Base-by-base conservation (phyloP, 2,329 filamentous ascomycete genomes). In the Ophiostoma triangulosporum region DNA sequence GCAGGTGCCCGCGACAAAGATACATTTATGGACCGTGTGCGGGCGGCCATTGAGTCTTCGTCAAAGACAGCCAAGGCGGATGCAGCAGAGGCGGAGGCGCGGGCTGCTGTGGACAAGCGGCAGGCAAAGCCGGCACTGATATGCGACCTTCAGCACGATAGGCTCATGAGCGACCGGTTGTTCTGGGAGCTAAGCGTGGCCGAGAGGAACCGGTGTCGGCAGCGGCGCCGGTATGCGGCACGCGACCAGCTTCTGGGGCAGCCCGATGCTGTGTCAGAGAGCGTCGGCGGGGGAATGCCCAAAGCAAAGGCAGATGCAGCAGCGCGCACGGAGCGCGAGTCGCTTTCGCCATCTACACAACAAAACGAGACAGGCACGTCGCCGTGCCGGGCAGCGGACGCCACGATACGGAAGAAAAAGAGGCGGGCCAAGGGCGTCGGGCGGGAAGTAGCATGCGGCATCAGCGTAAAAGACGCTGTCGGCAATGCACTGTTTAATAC, bases 71-170 rank as follows among this genome's bases (percentile, higher is more conserved):
- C n/a, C 6, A 46, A 15, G 12, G 8, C 32, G 6, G 31, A 40
- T n/a, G 1, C 17, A 7, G 7, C 7, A 14, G 45, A 43, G 7
- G 15, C 24, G 6, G 24, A 45, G 24, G 15, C 5, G 3, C 2
- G 9, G 6, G 26, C 32, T 14, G 26, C n/a, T 24, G 15, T 32
- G 17, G 35, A 22, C n/a, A 38, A 35, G n/a, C 26, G 27, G 9
- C 17, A n/a, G 11, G 14, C 14, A 14, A 36, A 11, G 4, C 52
- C 52, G 1, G 26, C 54, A 0, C 27, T 45, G 6, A 36, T 53
- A 5, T 33, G 27, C 7, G 50, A 56, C 17, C 20, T 48, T 1
- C 33, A 51, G 4, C 54, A 56, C 8, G 51, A 57, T 46, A 57
- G 48, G n/a, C 31, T 38, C 6, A 38, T 51, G 27, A 57, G 55